These are phyloP conservation scores for Lactarius evosmus DNA, from an alignment of 768 basidiomycete genomes.

Conservation along the genomic window DNA sequence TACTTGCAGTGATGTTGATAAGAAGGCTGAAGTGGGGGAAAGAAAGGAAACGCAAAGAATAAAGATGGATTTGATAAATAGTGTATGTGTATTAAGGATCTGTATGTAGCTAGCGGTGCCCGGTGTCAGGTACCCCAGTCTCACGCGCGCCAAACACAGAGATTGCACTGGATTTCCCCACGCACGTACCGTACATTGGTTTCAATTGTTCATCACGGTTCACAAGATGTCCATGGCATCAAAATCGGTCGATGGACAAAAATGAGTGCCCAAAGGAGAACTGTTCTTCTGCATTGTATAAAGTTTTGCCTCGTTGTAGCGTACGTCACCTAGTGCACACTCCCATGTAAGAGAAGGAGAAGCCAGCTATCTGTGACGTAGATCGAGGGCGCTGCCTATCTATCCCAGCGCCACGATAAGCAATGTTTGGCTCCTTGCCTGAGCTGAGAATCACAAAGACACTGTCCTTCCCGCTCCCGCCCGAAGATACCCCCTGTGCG, in stretches of 20 bases:
- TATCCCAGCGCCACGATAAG: constrained; percentile 9
- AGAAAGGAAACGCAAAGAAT: not conserved
- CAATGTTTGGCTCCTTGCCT: not conserved
- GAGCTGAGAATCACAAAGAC: not conserved
- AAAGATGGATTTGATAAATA: not conserved
- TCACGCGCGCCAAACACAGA: not conserved
- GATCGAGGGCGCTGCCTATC: not conserved
- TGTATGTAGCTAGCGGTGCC: not conserved
- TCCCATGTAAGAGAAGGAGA: not conserved
- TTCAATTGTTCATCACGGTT: constrained; percentile 3
- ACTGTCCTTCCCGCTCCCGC: not conserved
- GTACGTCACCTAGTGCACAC: constrained; percentile 14
- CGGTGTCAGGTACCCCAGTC: constrained; percentile 10
- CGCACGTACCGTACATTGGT: too few relatives aligned
- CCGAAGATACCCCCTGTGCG: constrained; percentile 2
- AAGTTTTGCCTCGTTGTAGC: constrained; percentile 14
- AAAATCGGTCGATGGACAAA: not conserved
- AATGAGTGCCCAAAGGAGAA: not conserved
- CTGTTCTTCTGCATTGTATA: constrained; percentile 5
- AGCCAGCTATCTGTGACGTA: constrained; percentile 11
- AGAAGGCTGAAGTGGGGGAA: not conserved
- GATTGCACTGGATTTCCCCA: too few relatives aligned
- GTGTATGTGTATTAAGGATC: not conserved
- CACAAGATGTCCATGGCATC: not conserved
- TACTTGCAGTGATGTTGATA: not conserved